Evolutionary conservation across 208 protist species (phyloP).

Genomic region (Crithidia sp.): DNA sequence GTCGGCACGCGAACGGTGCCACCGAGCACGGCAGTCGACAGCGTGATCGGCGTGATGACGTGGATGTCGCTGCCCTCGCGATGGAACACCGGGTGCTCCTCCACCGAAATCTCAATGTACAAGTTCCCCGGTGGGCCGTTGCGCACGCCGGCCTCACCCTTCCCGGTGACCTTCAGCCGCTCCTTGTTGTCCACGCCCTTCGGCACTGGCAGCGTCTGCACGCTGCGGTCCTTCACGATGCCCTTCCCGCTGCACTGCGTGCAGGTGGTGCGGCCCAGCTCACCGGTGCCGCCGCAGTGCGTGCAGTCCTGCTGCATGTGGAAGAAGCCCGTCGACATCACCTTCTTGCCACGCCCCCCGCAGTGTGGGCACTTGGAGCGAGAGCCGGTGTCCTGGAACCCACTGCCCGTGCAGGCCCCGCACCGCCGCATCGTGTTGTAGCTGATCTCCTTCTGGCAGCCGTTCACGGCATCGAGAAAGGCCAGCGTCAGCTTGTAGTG

Average conservation of each 20-base stretch:
- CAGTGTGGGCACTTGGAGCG: slow-evolving; percentile 86
- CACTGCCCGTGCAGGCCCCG: slow-evolving; percentile 80
- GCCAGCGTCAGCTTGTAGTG: slow-evolving; percentile 82
- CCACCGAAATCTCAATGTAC: slow-evolving; percentile 89
- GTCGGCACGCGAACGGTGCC: slow-evolving; percentile 79
- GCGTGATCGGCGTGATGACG: slow-evolving; percentile 77
- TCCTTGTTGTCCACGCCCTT: slow-evolving; percentile 92
- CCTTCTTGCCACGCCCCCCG: slow-evolving; percentile 87
- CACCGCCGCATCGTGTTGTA: slow-evolving; percentile 91
- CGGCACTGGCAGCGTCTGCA: slow-evolving; percentile 86
- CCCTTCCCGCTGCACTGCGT: slow-evolving; percentile 87
- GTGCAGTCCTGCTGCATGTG: slow-evolving; percentile 93
- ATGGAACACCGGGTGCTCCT: slow-evolving; percentile 88
- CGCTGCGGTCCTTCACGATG: slow-evolving; percentile 89
- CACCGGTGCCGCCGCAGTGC: slow-evolving; percentile 86
- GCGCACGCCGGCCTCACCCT: slow-evolving; percentile 88
- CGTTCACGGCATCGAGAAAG: slow-evolving; percentile 90
- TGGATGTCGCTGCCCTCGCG: slow-evolving; percentile 87
- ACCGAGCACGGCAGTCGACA: slow-evolving; percentile 84
- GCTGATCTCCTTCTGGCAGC: slow-evolving; percentile 87
- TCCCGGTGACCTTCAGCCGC: slow-evolving; percentile 85
- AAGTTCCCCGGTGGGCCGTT: slow-evolving; percentile 89
- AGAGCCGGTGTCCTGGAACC: slow-evolving; percentile 77
- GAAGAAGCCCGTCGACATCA: slow-evolving; percentile 92
- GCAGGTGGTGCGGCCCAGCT: slow-evolving; percentile 80